Evolutionary conservation across 306 rosid genomes (phyloP).

Genomic region (Inga leiocalycina): DNA sequence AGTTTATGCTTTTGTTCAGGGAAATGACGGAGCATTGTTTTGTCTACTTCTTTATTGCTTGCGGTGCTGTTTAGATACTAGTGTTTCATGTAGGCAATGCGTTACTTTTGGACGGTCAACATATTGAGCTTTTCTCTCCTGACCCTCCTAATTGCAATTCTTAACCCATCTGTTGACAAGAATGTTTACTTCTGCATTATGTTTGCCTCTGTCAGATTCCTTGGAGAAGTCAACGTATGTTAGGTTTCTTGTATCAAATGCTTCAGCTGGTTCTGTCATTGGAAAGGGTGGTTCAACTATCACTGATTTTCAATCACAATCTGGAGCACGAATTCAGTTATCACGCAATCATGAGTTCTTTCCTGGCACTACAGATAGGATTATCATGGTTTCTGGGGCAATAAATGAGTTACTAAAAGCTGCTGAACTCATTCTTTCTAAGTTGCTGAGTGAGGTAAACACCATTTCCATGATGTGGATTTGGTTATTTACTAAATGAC

Average conservation of each 20-base stretch:
- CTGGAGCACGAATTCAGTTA: slow-evolving; percentile 98
- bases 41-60: background rate
- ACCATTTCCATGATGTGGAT: slow-evolving; percentile 15
- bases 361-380: slow-evolving; percentile 98
- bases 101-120: slow-evolving; percentile 33
- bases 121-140: slow-evolving; percentile 11
- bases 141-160: slow-evolving; percentile 28
- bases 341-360: slow-evolving; percentile 96
- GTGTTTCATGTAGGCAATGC: slow-evolving; percentile 27
- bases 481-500: slow-evolving; percentile 11
- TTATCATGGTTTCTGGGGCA: slow-evolving; percentile 93
- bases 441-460: slow-evolving; percentile 92
- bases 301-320: slow-evolving; percentile 94
- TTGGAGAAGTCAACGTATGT: slow-evolving; percentile 84
- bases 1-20: background rate
- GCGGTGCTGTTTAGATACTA: slow-evolving; percentile 14
- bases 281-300: slow-evolving; percentile 99
- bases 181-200: slow-evolving; percentile 20
- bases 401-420: slow-evolving; percentile 80
- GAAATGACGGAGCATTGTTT: slow-evolving; percentile 1
- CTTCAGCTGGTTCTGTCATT: slow-evolving; percentile 99
- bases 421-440: slow-evolving; percentile 84
- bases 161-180: slow-evolving; percentile 36
- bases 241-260: slow-evolving; percentile 93
- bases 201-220: slow-evolving; percentile 60